Evolutionary conservation across 2,329 filamentous ascomycete genomes (phyloP), one percentile per base, ranked within the genome.

Genomic region (Hymenoscyphus salicellus): DNA sequence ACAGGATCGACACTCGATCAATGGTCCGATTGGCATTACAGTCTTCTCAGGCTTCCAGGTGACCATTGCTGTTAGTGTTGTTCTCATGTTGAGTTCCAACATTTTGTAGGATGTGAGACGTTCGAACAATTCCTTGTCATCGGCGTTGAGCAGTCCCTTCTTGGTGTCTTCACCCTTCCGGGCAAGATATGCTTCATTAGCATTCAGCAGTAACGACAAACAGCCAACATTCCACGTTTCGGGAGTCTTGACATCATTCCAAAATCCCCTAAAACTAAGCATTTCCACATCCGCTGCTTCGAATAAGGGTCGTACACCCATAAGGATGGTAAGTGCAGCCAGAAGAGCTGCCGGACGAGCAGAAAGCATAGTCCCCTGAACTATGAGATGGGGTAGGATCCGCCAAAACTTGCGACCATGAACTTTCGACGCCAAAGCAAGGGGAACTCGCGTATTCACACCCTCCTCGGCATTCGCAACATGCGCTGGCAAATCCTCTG

Each of bases 351-450:
- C 66, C 55, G 68, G 68, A 17, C 67, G 56, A 14, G 63, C 66
- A 38, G 58, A 61, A 23, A 70, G 63, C 67, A 70, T 70, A 7
- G 68, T 70, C 26, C 68, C 68, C 17, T 66, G 66, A 30, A 70
- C 68, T 3, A 70, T 61, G 26, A 69, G 65, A 57, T 70, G 68
- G 17, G 69, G 65, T 23, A 69, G 58, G 30, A 70, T 66, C n/a
- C 57, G 65, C 68, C 68, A 70, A 38, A 70, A 70, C 30, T 61
- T 62, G 16, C 65, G 65, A 41, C 63, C 63, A 26, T 61, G 60
- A 17, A 66, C 57, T 32, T 30, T 43, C 30, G 60, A 52, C 14
- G 65, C 68, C 17, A 70, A 62, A 0, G 65, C 63, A 58, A 70
- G 66, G n/a, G 68, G 68, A 20, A 70, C 65, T 57, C 63, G 61